Percentiles rank a stretch among this genome's conserved stretches.
phyloP scores from a whole-genome alignment of 2,329 filamentous ascomycete species.

The Immersiporthe knoxdaviesiana region DNA sequence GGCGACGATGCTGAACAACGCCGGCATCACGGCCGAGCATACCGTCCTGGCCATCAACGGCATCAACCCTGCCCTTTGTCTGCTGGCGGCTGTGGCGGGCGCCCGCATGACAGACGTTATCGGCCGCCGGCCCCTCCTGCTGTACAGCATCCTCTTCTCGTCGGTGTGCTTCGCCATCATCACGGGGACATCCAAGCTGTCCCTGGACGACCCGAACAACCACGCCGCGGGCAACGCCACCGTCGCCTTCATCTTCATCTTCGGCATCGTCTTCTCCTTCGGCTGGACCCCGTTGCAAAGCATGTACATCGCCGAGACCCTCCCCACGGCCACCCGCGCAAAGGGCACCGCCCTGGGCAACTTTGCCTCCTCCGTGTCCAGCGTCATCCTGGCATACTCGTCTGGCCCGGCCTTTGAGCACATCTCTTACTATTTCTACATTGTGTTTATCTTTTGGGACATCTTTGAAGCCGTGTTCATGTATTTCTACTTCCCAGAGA shows the following conservation, averaged over 20 bases:
- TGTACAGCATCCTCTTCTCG: slow-evolving; percentile 51
- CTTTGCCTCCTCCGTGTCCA: slow-evolving; percentile 43
- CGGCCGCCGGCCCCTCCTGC: slow-evolving; percentile 59
- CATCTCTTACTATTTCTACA: slow-evolving; percentile 50
- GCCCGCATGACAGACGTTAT: slow-evolving; percentile 59
- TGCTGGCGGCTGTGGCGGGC: slow-evolving; percentile 55
- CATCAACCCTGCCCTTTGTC: slow-evolving; percentile 57
- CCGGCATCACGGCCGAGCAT: slow-evolving; percentile 54
- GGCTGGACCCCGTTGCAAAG: slow-evolving; percentile 55
- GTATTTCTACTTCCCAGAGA: slow-evolving; percentile 56
- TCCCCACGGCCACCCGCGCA: slow-evolving; percentile 49
- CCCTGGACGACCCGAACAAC: slow-evolving; percentile 42
- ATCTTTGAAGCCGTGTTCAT: slow-evolving; percentile 46
- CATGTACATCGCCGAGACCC: slow-evolving; percentile 53
- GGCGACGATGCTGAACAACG: slow-evolving; percentile 52
- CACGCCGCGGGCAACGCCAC: slow-evolving; percentile 46
- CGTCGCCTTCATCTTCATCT: slow-evolving; percentile 57
- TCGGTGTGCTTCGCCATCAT: slow-evolving; percentile 53
- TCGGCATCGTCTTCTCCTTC: slow-evolving; percentile 55
- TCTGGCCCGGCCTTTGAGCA: slow-evolving; percentile 47
- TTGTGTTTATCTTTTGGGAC: slow-evolving; percentile 51
- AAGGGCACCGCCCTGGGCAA: slow-evolving; percentile 50
- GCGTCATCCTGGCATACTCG: slow-evolving; percentile 48
- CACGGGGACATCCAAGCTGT: slow-evolving; percentile 51
- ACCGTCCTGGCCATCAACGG: slow-evolving; percentile 54